Conservation (phyloP, 768 basidiomycete genomes). For the Leucocoprinus leucothites region DNA sequence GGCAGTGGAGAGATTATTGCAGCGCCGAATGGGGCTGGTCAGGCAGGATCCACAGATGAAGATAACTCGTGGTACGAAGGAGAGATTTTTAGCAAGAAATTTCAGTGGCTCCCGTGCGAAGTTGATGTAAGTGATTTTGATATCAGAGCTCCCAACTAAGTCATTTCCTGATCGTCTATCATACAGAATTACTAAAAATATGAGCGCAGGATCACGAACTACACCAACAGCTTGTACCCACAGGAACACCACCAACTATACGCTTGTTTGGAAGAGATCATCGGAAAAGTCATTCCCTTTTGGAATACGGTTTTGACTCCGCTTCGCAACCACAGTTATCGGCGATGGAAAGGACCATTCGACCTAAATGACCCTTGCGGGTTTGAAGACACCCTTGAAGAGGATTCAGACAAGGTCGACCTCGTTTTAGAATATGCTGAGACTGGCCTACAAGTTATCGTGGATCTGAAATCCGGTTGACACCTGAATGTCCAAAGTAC, state of each 20-base stretch:
- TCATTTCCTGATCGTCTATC: neutral
- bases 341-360: neutral
- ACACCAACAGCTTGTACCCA: constrained; percentile 41
- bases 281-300: constrained; percentile 26
- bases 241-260: constrained; percentile 20
- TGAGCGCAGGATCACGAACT: constrained; percentile 22
- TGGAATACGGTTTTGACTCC: constrained; percentile 25
- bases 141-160: constrained; percentile 16
- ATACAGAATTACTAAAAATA: too few relatives aligned
- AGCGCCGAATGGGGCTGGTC: neutral
- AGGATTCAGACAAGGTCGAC: neutral
- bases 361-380: constrained; percentile 15
- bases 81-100: constrained; percentile 8
- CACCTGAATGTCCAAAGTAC: constrained; percentile 18
- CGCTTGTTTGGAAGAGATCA: constrained; percentile 22
- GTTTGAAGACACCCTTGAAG: constrained; percentile 7
- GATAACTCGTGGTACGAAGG: neutral
- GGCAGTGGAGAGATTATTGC: constrained; percentile 15
- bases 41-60: neutral
- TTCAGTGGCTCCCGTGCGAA: constrained; percentile 16
- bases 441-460: constrained; percentile 16
- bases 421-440: neutral
- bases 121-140: constrained; percentile 11
- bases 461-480: constrained; percentile 21
- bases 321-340: neutral